Evolutionary conservation across 306 rosid species (phyloP), one percentile per base, ranked within the genome.

Genomic region (Prunus mongolica): DNA sequence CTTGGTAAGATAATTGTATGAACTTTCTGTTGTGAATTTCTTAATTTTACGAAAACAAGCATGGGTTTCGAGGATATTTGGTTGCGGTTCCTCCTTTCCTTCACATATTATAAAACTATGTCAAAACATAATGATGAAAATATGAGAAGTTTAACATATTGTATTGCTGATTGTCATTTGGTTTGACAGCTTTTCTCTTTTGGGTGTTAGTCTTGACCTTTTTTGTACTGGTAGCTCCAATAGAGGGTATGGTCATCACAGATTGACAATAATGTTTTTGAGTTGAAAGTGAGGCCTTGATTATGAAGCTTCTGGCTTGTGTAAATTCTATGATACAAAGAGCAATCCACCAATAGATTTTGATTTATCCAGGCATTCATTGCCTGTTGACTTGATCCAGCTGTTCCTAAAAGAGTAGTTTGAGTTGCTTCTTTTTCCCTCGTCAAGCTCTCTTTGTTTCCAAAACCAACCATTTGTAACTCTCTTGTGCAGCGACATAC

Each of bases 401-500:
- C 13, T 0, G 25, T 8, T 60, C 12, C 50, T 56, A 2, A 12
- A 19, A 47, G 10, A 32, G 32, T 58, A 60, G 19, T 32, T 25
- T 46, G 45, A 65, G 22, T 58, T 55, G 4, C 67, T 14, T 66
- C 2, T 28, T 68, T 30, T 14, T 14, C 54, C 22, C 22, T n/a
- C 52, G 10, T 18, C 55, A 54, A 25, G 12, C 52, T 30, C 34
- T 30, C 62, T 9, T 68, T 77, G 78, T 49, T 60, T 49, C 67
- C 78, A 24, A 58, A 65, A 54, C 62, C 47, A 55, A 34, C 41
- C 47, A 55, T 47, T 60, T 24, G 7, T 46, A 27, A 18, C 24
- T 82, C 67, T 71, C 44, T 38, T 84, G 62, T 80, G 87, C 95
- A 94, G 98, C 76, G 98, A 95, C 80, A 55, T 92, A 80, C 96